Evolutionary conservation across 768 basidiomycete species (phyloP), one percentile per base, ranked within the genome.

Genomic region (Mrakia hoshinonis): DNA sequence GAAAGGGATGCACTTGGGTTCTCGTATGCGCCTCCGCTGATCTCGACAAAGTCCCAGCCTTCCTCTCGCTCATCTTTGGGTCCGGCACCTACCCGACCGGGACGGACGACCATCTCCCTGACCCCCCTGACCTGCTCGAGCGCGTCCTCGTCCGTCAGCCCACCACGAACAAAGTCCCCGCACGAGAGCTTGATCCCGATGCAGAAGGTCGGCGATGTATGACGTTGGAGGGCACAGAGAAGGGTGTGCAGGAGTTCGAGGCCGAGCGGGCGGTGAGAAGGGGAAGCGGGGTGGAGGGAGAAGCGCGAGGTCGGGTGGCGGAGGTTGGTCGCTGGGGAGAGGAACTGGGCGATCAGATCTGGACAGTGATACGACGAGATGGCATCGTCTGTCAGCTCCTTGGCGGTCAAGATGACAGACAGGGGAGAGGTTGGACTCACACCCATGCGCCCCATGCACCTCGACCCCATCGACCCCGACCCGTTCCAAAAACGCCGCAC

Each of bases 11-110:
- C n/a, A n/a, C 91, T 85, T 74, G 89, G 88, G 20, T 83, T 85
- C 76, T 92, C 89, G 75, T 94, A 95, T 76, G 88, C 87, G 0
- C 92, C 92, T 2, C 92, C 92, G 69, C 87, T 90, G 72, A 95
- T 85, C 79, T 95, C 92, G 63, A 95, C 85, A 75, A 92, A 89
- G 78, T 95, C 92, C 65, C 7, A 94, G 76, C n/a, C 81, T 79
- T 1, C 83, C 83, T 86, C 90, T 90, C 47, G 78, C 76, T 0
- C 87, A 84, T 39, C 49, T 82, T 77, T 20, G 13, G 18, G n/a
- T n/a, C n/a, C n/a, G n/a, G 43, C 7, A 15, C 80, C 65, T 46
- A 31, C 22, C 26, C 63, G 43, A 10, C 29, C 18, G 43, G 46
- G 22, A 20, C 24, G 20, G 4, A 66, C 65, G 13, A 22, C 31